Evolutionary conservation across 2,329 filamentous ascomycete genomes (phyloP).

Genomic region (Colletotrichum melonis): DNA sequence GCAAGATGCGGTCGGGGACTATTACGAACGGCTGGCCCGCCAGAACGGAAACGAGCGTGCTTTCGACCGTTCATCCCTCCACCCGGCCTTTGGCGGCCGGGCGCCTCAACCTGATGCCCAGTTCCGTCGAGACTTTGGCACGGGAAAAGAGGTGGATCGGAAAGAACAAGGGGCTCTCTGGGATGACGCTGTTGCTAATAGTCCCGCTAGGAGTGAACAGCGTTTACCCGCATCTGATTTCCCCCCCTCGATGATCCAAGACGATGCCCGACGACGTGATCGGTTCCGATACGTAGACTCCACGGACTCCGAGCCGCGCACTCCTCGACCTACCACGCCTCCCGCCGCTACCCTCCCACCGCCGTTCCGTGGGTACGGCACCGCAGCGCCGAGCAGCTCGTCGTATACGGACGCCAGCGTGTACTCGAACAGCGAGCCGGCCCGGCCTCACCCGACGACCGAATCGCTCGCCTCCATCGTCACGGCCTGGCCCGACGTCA

Average conservation of each 20-base stretch:
- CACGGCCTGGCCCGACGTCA: background rate
- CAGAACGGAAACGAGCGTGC: background rate
- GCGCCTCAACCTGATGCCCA: background rate
- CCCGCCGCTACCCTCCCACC: background rate
- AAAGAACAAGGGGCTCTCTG: background rate
- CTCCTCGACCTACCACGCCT: background rate
- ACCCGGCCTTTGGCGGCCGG: background rate
- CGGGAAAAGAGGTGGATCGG: background rate
- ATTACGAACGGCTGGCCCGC: slow-evolving; percentile 4
- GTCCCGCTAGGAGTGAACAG: background rate
- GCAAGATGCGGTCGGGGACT: background rate
- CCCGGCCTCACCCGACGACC: background rate
- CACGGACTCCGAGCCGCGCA: background rate
- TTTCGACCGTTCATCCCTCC: slow-evolving; percentile 13
- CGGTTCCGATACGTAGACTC: background rate
- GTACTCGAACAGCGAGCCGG: background rate
- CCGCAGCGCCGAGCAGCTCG: background rate
- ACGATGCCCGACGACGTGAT: background rate
- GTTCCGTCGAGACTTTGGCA: background rate
- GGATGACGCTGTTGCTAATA: background rate
- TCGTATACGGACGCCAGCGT: background rate
- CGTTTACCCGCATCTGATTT: background rate
- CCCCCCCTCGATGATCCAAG: background rate
- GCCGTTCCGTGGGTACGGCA: background rate
- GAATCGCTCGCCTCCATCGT: background rate